These are phyloP conservation scores for Rhodotorula toruloides DNA, from an alignment of 768 basidiomycete genomes.

Conservation along the genomic window DNA sequence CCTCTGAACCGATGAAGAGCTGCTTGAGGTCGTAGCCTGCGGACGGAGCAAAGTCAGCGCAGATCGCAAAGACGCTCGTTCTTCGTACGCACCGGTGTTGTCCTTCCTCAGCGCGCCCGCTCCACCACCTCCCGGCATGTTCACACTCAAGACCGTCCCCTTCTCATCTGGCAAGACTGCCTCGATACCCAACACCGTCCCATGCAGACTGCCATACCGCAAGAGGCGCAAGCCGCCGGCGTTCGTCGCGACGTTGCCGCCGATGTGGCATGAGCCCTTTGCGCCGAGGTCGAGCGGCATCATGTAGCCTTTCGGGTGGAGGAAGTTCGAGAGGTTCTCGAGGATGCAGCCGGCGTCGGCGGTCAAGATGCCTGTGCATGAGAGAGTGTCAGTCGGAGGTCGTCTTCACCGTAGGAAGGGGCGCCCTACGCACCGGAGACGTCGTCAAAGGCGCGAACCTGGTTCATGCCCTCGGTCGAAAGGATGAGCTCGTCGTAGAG, in stretches of 20 bases:
- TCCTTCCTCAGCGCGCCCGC: conserved; percentile 68
- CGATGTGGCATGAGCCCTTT: conserved; percentile 71
- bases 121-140: conserved; percentile 56
- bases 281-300: conserved; percentile 60
- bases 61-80: neutral
- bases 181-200: conserved; percentile 88
- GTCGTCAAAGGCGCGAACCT: conserved; percentile 51
- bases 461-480: conserved; percentile 64
- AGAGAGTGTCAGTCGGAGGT: neutral
- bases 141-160: conserved; percentile 72
- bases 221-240: conserved; percentile 93
- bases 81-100: conserved; percentile 69
- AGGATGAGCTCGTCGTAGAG: conserved; percentile 80
- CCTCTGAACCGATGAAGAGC: conserved; percentile 94
- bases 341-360: conserved; percentile 93
- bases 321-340: conserved; percentile 75
- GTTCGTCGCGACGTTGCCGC: conserved; percentile 94
- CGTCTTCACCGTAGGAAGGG: neutral
- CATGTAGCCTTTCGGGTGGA: conserved; percentile 82
- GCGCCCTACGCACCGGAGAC: conserved; percentile 45
- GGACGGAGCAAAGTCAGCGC: neutral
- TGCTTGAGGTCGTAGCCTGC: conserved; percentile 96
- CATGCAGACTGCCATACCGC: conserved; percentile 91
- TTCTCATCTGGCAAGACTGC: conserved; percentile 86
- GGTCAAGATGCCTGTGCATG: conserved; percentile 60